Evolutionary conservation across 306 rosid genomes (phyloP), one percentile per base, ranked within the genome.

Genomic region (Vachellia pachyceras): DNA sequence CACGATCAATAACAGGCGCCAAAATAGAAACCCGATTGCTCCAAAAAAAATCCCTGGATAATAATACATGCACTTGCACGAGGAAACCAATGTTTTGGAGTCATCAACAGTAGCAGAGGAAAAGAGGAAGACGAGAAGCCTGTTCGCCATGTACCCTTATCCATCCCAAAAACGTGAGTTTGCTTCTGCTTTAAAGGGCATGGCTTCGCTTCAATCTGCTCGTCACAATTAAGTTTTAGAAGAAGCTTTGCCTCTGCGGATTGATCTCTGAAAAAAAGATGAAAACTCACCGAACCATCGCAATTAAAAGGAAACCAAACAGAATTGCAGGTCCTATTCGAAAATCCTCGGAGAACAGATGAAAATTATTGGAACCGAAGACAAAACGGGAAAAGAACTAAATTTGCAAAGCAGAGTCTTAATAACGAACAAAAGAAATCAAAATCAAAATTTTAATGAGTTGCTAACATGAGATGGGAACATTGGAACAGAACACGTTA

Each of bases 161-260:
- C 80, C 69, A 77, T 46, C 87, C 88, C 88, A 25, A 66, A 78
- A 87, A 79, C 79, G 75, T 72, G 77, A 65, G 86, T 67, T 71
- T 46, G 73, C 80, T 79, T 73, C 73, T 52, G 37, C 71, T 64
- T 78, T 73, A 41, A 70, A 80, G 72, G 76, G 74, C 64, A 73
- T 42, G 60, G 40, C 83, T 63, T 52, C 36, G 65, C 75, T 77
- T 82, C 88, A 82, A 86, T 68, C 44, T 77, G 86, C 82, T 81
- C 80, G 83, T 40, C 83, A 76, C 68, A 64, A 72, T 47, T 25
- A 70, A 60, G 60, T 61, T 54, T 76, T 23, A 79, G 20, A 63
- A 36, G 37, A 61, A 79, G 71, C 82, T 52, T 67, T 33, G 22
- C 81, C 86, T 76, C 91, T 90, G 87, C 69, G 64, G 78, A 85